These are phyloP conservation scores for Colletotrichum chlorophyti DNA, from an alignment of 2,329 filamentous ascomycete genomes.

Conservation along the genomic window DNA sequence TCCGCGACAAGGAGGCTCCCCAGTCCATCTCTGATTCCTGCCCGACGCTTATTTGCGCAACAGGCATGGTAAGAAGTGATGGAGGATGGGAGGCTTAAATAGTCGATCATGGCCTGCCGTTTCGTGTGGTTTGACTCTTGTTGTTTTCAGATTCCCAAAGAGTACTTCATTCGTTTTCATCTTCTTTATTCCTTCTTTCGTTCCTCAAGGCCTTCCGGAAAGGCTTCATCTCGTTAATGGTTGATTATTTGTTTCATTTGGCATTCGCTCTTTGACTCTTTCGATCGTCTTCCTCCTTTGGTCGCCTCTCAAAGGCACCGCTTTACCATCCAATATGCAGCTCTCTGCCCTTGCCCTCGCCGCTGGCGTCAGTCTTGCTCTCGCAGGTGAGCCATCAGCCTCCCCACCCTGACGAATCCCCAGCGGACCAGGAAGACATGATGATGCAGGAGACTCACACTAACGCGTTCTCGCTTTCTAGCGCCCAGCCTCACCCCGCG, in stretches of 20 bases:
- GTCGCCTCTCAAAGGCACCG: not conserved
- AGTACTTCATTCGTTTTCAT: not conserved
- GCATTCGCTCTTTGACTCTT: not conserved
- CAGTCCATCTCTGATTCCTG: not conserved
- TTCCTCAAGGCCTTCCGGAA: conserved; percentile 28
- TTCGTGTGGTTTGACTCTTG: not conserved
- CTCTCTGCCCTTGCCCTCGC: conserved; percentile 24
- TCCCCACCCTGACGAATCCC: no score
- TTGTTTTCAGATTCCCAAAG: not conserved
- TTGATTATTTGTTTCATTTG: conserved; percentile 20
- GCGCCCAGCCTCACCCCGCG: conserved; percentile 32
- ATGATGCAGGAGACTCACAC: not conserved
- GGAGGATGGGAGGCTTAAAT: conserved; percentile 26
- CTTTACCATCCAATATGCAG: conserved; percentile 25
- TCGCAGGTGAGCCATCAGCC: conserved; percentile 11
- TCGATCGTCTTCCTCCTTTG: not conserved
- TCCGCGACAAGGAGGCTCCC: not conserved
- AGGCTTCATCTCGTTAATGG: no score
- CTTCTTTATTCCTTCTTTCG: not conserved
- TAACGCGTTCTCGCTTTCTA: not conserved
- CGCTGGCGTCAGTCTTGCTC: conserved; percentile 20
- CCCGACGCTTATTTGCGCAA: conserved; percentile 2
- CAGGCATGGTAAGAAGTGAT: not conserved
- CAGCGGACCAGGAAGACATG: no score
- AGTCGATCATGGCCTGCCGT: conserved; percentile 16